These are phyloP conservation scores for Hepatocystis sp. DNA, from an alignment of 169 alveolate species.

Conservation along the genomic window DNA sequence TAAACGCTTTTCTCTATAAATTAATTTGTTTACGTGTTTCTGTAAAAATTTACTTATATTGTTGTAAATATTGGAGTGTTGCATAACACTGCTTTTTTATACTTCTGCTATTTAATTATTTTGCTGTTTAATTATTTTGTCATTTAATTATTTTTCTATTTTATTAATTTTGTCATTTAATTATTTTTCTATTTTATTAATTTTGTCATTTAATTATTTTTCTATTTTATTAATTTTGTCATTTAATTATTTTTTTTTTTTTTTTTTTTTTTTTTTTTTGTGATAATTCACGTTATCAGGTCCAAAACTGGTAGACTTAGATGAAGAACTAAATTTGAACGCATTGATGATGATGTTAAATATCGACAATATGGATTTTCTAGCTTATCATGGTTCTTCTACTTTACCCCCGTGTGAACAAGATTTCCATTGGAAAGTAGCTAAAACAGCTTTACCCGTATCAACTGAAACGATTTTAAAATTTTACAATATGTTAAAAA, in stretches of 20 bases:
- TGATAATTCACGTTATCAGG: conserved; percentile 8
- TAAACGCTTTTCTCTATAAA: no score
- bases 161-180: no score
- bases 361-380: conserved; percentile 83
- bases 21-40: no score
- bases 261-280: neutral
- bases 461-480: conserved; percentile 89
- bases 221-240: neutral
- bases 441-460: conserved; percentile 87
- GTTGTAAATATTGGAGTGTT: no score
- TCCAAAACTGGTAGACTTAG: conserved; percentile 79
- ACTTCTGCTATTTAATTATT: no score
- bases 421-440: conserved; percentile 89
- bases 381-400: conserved; percentile 88
- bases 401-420: conserved; percentile 88
- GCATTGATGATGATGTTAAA: conserved; percentile 89
- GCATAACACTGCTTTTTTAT: no score
- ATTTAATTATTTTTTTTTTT: conserved; percentile 1
- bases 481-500: conserved; percentile 87
- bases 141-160: no score
- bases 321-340: conserved; percentile 83
- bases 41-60: no score
- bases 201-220: no score
- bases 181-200: no score
- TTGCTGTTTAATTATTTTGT: no score